phyloP scores from a whole-genome alignment of 2,329 filamentous ascomycete genomes.

The Ascochyta koolunga region DNA sequence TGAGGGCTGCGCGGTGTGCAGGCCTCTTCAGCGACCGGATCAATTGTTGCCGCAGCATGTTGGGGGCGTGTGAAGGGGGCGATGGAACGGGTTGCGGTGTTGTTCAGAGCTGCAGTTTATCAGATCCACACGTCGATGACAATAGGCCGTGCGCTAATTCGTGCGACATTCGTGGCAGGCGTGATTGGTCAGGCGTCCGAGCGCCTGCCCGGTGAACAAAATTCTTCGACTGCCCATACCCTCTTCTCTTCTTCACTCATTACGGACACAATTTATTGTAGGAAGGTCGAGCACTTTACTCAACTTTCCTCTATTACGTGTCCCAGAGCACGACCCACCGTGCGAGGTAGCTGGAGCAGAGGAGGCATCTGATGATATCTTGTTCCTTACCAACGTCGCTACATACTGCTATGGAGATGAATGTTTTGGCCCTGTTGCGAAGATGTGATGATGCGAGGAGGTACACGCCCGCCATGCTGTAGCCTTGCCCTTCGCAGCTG shows the following conservation, averaged over 20 bases:
- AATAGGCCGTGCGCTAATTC: no score
- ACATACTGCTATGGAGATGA: slow-evolving; percentile 50
- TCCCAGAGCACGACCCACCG: slow-evolving; percentile 62
- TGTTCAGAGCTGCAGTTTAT: slow-evolving; percentile 22
- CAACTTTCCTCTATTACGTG: slow-evolving; percentile 67
- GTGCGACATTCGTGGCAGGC: no score
- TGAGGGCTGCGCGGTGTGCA: slow-evolving; percentile 58
- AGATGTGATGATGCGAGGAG: neutral
- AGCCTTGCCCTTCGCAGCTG: neutral
- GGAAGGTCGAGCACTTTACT: slow-evolving; percentile 58
- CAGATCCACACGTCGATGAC: no score
- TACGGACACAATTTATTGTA: slow-evolving; percentile 71
- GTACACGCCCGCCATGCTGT: neutral
- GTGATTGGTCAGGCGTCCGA: slow-evolving; percentile 42
- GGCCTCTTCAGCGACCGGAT: slow-evolving; percentile 66
- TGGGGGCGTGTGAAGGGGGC: slow-evolving; percentile 43
- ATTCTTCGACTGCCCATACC: slow-evolving; percentile 23
- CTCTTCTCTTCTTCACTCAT: slow-evolving; percentile 58
- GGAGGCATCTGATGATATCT: slow-evolving; percentile 64
- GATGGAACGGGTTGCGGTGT: slow-evolving; percentile 35
- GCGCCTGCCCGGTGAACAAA: slow-evolving; percentile 30
- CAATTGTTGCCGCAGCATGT: slow-evolving; percentile 69
- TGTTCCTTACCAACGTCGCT: slow-evolving; percentile 72
- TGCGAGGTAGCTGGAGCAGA: slow-evolving; percentile 71
- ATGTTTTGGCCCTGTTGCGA: neutral